Conservation (phyloP, 73 alveolate species). For the Tetrahymena malaccensis region DNA sequence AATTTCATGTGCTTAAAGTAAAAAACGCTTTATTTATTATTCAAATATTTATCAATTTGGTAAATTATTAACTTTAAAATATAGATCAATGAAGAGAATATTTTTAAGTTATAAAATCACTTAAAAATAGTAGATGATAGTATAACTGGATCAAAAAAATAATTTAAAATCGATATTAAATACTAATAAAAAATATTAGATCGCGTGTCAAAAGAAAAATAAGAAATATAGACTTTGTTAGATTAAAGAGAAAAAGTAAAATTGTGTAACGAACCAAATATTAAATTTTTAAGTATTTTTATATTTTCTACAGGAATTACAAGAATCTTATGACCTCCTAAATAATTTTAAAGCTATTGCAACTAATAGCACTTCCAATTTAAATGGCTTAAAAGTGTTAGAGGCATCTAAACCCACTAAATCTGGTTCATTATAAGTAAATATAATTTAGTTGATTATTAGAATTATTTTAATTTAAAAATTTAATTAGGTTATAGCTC, state of each 20-base stretch:
- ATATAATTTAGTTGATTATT: background rate
- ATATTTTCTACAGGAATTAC: background rate
- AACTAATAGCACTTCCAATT: background rate
- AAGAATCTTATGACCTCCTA: background rate
- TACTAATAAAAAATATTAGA: background rate
- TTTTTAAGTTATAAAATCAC: background rate
- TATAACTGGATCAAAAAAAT: background rate
- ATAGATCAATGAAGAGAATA: background rate
- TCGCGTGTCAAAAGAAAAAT: background rate
- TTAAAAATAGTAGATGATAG: background rate
- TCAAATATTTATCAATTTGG: too few species aligned
- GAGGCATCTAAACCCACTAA: background rate
- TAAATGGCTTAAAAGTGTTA: background rate
- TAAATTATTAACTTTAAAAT: too few species aligned
- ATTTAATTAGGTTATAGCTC: background rate
- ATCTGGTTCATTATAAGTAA: background rate
- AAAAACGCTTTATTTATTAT: too few species aligned
- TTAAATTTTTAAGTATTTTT: background rate
- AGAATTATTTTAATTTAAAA: background rate
- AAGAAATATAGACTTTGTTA: background rate
- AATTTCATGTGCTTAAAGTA: background rate
- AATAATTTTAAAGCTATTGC: background rate
- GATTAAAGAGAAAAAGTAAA: background rate
- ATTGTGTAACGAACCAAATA: background rate
- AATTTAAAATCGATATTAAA: background rate